Percentiles rank a stretch among this genome's conserved stretches.
These are phyloP conservation scores for Lachnellula arida DNA, from an alignment of 2,329 filamentous ascomycete genomes.

Conservation along the genomic window DNA sequence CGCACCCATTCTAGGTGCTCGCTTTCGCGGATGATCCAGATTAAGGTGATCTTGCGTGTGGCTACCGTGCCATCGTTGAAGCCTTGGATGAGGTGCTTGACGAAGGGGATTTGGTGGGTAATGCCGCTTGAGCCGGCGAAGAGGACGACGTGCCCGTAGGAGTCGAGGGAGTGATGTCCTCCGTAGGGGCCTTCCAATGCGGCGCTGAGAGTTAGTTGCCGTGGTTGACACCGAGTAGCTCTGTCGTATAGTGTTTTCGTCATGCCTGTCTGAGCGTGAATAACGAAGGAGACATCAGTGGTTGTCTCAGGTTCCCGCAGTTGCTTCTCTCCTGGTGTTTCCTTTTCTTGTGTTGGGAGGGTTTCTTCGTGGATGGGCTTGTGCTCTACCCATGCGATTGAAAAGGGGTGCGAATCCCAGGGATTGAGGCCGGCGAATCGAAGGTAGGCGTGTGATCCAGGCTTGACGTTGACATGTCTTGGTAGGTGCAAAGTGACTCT, in stretches of 20 bases:
- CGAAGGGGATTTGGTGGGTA: slow-evolving; percentile 87
- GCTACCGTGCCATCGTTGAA: slow-evolving; percentile 69
- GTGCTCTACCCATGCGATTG: slow-evolving; percentile 68
- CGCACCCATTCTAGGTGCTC: slow-evolving; percentile 91
- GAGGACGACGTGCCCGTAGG: slow-evolving; percentile 86
- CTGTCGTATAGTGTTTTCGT: slow-evolving; percentile 75
- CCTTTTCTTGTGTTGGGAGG: slow-evolving; percentile 36
- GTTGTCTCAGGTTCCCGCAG: slow-evolving; percentile 24
- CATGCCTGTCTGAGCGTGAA: slow-evolving; percentile 83
- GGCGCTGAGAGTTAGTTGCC: slow-evolving; percentile 39
- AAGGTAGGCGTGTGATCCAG: slow-evolving; percentile 71
- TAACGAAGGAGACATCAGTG: slow-evolving; percentile 70
- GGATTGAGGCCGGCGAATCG: slow-evolving; percentile 61
- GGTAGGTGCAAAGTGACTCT: slow-evolving; percentile 67
- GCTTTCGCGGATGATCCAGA: slow-evolving; percentile 90
- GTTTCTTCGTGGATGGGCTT: slow-evolving; percentile 31
- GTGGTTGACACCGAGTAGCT: slow-evolving; percentile 42
- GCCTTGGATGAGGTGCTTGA: slow-evolving; percentile 69
- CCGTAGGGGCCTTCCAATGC: slow-evolving; percentile 88
- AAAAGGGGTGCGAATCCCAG: slow-evolving; percentile 76
- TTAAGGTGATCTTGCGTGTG: slow-evolving; percentile 73
- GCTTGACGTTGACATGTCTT: slow-evolving; percentile 59
- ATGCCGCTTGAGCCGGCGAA: slow-evolving; percentile 93
- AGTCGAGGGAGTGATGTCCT: slow-evolving; percentile 77
- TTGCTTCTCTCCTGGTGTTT: slow-evolving; percentile 38